Evolutionary conservation across 1,284 basidiomycete genomes (phyloP).

Genomic region (Cutaneotrichosporon spelunceum): DNA sequence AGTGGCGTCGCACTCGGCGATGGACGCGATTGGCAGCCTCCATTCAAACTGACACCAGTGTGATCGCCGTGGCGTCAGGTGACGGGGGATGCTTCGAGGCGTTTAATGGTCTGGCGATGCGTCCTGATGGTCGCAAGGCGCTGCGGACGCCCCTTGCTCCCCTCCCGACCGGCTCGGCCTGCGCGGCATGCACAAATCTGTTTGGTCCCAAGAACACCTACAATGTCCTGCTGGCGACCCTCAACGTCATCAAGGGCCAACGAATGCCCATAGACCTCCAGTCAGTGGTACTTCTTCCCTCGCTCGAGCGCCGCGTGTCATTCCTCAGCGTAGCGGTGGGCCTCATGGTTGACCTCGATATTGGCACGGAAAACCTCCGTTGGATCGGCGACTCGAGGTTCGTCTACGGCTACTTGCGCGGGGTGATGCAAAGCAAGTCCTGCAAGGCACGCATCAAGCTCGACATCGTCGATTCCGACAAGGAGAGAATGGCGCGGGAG

Average conservation of each 20-base stretch:
- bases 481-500: constrained; percentile 61
- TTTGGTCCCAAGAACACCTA: constrained; percentile 60
- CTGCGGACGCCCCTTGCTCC: constrained; percentile 75
- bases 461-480: constrained; percentile 69
- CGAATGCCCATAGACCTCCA: constrained; percentile 77
- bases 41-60: constrained; percentile 48
- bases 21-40: background rate
- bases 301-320: constrained; percentile 59
- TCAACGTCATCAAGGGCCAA: constrained; percentile 85
- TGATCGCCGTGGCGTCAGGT: constrained; percentile 77
- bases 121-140: constrained; percentile 66
- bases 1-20: constrained; percentile 15
- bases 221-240: constrained; percentile 67
- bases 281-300: constrained; percentile 58
- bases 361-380: constrained; percentile 77
- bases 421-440: constrained; percentile 65
- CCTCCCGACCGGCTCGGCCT: constrained; percentile 69
- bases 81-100: constrained; percentile 89
- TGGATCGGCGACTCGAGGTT: constrained; percentile 95
- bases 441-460: constrained; percentile 69
- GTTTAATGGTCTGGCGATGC: constrained; percentile 82
- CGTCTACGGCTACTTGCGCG: constrained; percentile 73
- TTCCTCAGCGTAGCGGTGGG: constrained; percentile 87
- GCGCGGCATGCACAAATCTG: constrained; percentile 50
- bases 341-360: constrained; percentile 85